Base-by-base conservation (phyloP, 148 eudicot genomes). In the Nyssa sinensis region DNA sequence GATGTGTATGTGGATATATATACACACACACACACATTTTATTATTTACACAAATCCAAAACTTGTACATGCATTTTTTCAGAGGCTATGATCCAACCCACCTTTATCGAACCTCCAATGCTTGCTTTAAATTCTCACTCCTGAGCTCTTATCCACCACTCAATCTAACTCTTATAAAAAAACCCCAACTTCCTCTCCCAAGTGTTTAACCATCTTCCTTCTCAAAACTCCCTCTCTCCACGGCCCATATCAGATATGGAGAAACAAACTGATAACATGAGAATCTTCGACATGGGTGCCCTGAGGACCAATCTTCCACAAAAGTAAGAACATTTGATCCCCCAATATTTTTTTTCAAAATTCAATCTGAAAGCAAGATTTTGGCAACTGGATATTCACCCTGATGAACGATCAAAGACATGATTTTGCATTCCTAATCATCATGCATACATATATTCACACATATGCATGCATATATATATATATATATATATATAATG, bases 261-360 rank as follows among this genome's bases (percentile, higher is more conserved):
- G 23, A 65, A 71, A 55, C 71, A 77, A 71, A 41, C 51, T 3
- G 71, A 71, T 12, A 72, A 32, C 41, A 35, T 33, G 65, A 58
- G 24, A 27, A 25, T 34, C 19, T 72, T 78, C 24, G 76, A 78
- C 60, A 78, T 78, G 81, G 76, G 16, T 62, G 24, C 72, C 3
- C 66, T 78, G n/a, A 76, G 44, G 74, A 62, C 32, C 62, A 76
- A 47, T 69, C 79, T 76, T 2, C 79, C 79, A 24, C 68, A 62
- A 32, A 76, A 76, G 79, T 69, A 69, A 76, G 74, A 2, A 55
- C 24, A 21, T n/a, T n/a, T n/a, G n/a, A n/a, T n/a, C n/a, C n/a
- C n/a, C n/a, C n/a, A n/a, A n/a, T n/a, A n/a, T n/a, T n/a, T n/a
- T n/a, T n/a, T n/a, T n/a, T n/a, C n/a, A n/a, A n/a, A n/a, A n/a